Evolutionary conservation across 139 green algal genomes (phyloP), one percentile per base, ranked within the genome.

Genomic region (Pleodorina starrii): DNA sequence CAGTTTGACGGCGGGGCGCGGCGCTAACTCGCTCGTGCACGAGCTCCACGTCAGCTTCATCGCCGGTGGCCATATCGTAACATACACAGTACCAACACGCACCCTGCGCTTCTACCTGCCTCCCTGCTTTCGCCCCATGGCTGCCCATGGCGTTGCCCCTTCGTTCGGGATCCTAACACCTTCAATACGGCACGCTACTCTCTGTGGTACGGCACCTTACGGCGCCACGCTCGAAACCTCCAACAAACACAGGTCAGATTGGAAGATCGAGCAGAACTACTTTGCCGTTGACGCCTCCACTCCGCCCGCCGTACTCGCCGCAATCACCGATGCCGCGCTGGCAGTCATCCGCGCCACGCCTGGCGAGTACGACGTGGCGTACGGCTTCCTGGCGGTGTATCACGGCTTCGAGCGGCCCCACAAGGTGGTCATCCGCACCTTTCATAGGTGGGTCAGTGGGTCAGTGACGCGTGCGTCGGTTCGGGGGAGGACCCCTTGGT

Each of bases 231-330:
- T 17, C 54, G 54, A 66, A 66, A 66, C 54, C 54, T 32, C 54
- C 25, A 12, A 21, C 9, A 25, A 17, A 60, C 54, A 25, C 38
- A 86, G 86, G 50, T 86, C 86, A 0, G 86, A 90, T 32, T 90
- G 86, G 86, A 90, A 90, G 73, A 90, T 90, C 38, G 86, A 90
- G 75, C 76, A 81, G 21, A 90, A 90, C 75, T 86, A 87, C 60
- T 82, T 84, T 32, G 43, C 76, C 4, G 85, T 90, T 12, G 85
- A 90, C 57, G 3, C 60, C 17, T 76, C 54, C 36, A 79, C 74
- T 11, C 85, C 85, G 54, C 57, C 73, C 17, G 7, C 38, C 32
- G 10, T 74, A 5, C 79, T 75, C 54, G 2, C 38, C 25, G 79
- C 40, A 2, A 57, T 86, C 38, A 86, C 27, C 12, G 79, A 51